Evolutionary conservation across 192 early-diverging fungal species (phyloP).

Genomic region (Backusella morwellensis): DNA sequence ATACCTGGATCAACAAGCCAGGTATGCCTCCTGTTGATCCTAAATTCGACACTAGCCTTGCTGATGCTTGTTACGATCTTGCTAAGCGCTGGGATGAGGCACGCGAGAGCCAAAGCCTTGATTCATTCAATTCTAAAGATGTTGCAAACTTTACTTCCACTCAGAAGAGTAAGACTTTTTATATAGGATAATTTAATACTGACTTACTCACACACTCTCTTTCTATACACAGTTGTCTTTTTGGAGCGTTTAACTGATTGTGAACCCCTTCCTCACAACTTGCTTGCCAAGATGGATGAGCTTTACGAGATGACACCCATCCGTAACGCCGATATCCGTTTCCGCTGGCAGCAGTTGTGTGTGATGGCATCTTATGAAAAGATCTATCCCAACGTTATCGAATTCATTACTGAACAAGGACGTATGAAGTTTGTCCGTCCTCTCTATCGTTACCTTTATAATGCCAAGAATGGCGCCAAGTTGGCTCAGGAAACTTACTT

Average conservation of each 20-base stretch:
- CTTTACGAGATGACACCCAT: slow-evolving; percentile 66
- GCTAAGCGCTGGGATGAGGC: slow-evolving; percentile 74
- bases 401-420: slow-evolving; percentile 82
- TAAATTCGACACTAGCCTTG: slow-evolving; percentile 83
- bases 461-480: slow-evolving; percentile 65
- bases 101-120: slow-evolving; percentile 43
- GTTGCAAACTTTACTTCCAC: slow-evolving; percentile 68
- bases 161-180: slow-evolving; percentile 53
- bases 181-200: background rate
- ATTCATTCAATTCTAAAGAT: slow-evolving; percentile 49
- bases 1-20: slow-evolving; percentile 79
- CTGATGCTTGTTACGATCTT: slow-evolving; percentile 74
- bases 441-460: slow-evolving; percentile 70
- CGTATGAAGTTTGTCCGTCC: slow-evolving; percentile 93
- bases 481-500: slow-evolving; percentile 82
- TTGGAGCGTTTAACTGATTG: slow-evolving; percentile 71
- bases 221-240: slow-evolving; percentile 63
- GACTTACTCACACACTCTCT: background rate
- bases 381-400: slow-evolving; percentile 68
- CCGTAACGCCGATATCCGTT: slow-evolving; percentile 83
- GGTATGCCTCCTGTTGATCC: slow-evolving; percentile 89
- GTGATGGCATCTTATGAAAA: slow-evolving; percentile 74
- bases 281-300: slow-evolving; percentile 66
- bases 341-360: slow-evolving; percentile 83
- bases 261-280: slow-evolving; percentile 53